These are phyloP conservation scores for Candida endomychidarum DNA, from an alignment of 805 yeast genomes.

Conservation along the genomic window DNA sequence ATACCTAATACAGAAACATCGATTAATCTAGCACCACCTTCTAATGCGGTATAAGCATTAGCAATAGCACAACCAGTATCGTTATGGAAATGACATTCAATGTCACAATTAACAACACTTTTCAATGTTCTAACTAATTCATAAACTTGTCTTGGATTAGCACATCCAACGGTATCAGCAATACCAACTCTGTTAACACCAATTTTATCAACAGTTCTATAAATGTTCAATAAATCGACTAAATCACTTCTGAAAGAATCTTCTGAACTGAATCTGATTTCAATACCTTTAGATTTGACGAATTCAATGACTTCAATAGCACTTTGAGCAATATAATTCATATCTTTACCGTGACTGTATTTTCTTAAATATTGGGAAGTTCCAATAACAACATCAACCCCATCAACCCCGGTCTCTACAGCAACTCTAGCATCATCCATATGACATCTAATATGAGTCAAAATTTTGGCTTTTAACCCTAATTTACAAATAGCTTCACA, in stretches of 20 bases:
- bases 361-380: slow-evolving; percentile 58
- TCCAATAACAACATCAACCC: slow-evolving; percentile 62
- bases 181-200: slow-evolving; percentile 65
- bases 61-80: slow-evolving; percentile 67
- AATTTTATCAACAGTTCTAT: slow-evolving; percentile 59
- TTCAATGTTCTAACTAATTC: slow-evolving; percentile 58
- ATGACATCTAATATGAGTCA: slow-evolving; percentile 61
- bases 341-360: slow-evolving; percentile 60
- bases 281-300: slow-evolving; percentile 60
- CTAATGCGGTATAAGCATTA: slow-evolving; percentile 61
- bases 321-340: slow-evolving; percentile 56
- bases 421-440: slow-evolving; percentile 63
- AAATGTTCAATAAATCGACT: slow-evolving; percentile 57
- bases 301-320: slow-evolving; percentile 61
- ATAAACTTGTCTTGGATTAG: slow-evolving; percentile 62
- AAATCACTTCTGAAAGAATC: slow-evolving; percentile 62
- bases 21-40: slow-evolving; percentile 60
- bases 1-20: slow-evolving; percentile 61
- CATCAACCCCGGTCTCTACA: slow-evolving; percentile 62
- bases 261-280: slow-evolving; percentile 58
- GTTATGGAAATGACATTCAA: slow-evolving; percentile 62
- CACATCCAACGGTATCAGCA: slow-evolving; percentile 65
- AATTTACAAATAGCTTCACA: slow-evolving; percentile 61
- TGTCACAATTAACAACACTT: slow-evolving; percentile 57
- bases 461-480: slow-evolving; percentile 56